Conservation (phyloP, 1,284 basidiomycete genomes). For the Trichosporon ovoides region DNA sequence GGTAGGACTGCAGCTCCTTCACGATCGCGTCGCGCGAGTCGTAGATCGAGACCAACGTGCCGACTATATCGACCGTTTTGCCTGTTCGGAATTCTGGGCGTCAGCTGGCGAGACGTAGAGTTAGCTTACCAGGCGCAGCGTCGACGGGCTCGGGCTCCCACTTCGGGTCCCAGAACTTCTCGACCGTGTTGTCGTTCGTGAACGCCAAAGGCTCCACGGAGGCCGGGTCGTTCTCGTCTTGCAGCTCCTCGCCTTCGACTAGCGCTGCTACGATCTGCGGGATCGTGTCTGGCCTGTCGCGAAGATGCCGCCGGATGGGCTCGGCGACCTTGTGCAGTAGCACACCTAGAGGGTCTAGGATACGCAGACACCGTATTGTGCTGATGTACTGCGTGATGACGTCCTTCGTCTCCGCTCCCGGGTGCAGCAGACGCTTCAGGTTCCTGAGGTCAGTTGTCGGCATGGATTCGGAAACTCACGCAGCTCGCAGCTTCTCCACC, state of each 20-base stretch:
- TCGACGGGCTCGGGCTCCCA: conserved; percentile 94
- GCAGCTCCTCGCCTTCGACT: conserved; percentile 72
- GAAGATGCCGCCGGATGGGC: conserved; percentile 78
- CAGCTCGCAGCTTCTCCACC: conserved; percentile 40
- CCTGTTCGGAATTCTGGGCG: conserved; percentile 74
- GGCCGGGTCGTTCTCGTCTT: conserved; percentile 47
- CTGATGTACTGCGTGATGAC: conserved; percentile 91
- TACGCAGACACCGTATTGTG: conserved; percentile 83
- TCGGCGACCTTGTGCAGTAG: conserved; percentile 85
- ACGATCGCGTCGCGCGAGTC: conserved; percentile 90
- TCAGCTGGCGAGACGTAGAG: background rate
- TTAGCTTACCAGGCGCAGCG: conserved; percentile 74
- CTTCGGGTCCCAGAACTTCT: conserved; percentile 77
- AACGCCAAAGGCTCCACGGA: conserved; percentile 44
- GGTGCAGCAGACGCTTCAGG: conserved; percentile 81
- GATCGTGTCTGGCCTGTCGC: conserved; percentile 80
- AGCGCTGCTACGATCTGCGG: conserved; percentile 85
- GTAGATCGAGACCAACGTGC: conserved; percentile 90
- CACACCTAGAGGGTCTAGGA: conserved; percentile 87
- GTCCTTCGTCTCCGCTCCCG: conserved; percentile 88
- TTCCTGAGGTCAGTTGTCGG: conserved; percentile 55
- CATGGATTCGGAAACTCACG: conserved; percentile 28
- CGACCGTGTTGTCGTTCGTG: conserved; percentile 65
- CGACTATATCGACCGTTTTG: conserved; percentile 83
- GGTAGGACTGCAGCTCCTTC: conserved; percentile 81